These are phyloP conservation scores for Galeopsis tetrahit DNA, from an alignment of 257 asterid genomes.

Conservation along the genomic window DNA sequence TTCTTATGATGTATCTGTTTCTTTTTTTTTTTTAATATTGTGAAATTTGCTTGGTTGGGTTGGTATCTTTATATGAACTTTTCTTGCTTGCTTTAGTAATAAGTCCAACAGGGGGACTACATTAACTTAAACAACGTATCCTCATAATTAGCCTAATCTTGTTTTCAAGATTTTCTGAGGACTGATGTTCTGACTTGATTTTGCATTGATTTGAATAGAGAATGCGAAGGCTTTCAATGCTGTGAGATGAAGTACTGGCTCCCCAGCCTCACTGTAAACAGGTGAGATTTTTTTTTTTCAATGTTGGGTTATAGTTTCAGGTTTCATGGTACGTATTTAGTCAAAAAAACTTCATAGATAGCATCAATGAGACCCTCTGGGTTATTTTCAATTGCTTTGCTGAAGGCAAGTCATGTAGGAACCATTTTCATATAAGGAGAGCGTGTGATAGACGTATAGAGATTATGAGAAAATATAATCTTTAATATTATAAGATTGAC, in stretches of 20 bases:
- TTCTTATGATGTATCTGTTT: not conserved
- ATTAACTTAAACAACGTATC: no score
- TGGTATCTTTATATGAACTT: not conserved
- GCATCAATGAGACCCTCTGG: not conserved
- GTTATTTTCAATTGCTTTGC: not conserved
- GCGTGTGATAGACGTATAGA: not conserved
- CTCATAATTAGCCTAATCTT: not conserved
- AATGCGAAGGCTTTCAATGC: not conserved
- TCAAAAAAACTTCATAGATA: not conserved
- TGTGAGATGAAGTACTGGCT: not conserved
- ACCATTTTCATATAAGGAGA: not conserved
- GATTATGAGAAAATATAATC: not conserved
- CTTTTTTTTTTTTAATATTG: not conserved
- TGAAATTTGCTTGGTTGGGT: not conserved
- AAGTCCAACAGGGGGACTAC: no score
- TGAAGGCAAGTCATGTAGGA: not conserved
- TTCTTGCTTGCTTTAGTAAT: no score
- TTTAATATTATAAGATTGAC: not conserved
- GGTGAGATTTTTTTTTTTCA: not conserved
- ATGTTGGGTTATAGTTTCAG: not conserved
- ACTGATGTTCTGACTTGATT: not conserved
- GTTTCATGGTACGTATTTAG: not conserved
- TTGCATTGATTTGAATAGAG: not conserved
- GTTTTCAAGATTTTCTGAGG: not conserved
- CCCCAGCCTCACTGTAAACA: not conserved